Percentiles rank a stretch among this genome's conserved stretches.
phyloP scores from a whole-genome alignment of 1,139 yeast species.

The Suzukiozyma palmioleophila region DNA sequence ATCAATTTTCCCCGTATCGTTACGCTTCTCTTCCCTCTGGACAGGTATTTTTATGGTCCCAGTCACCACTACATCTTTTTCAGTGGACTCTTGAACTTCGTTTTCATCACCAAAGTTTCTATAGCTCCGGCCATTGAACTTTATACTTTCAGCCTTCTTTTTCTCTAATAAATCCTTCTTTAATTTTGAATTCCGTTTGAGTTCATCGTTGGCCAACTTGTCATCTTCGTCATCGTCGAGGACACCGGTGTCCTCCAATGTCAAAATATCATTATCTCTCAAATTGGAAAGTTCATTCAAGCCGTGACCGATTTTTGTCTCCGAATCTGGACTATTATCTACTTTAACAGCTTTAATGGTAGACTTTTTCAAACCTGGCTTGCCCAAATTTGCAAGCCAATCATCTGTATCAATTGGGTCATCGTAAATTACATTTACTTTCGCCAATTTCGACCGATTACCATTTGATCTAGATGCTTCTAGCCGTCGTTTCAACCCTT shows the following conservation, averaged over 20 bases:
- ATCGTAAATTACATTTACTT: slow-evolving; percentile 19
- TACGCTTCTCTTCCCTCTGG: slow-evolving; percentile 8
- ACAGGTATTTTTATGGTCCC: slow-evolving; percentile 4
- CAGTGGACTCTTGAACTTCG: slow-evolving; percentile 14
- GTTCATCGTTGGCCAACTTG: slow-evolving; percentile 40
- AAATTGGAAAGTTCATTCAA: slow-evolving; percentile 33
- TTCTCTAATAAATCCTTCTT: slow-evolving; percentile 20
- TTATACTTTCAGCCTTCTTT: slow-evolving; percentile 21
- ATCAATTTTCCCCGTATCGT: slow-evolving; percentile 2
- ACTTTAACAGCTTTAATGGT: not conserved
- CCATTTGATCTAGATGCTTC: slow-evolving; percentile 17
- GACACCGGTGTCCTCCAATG: slow-evolving; percentile 58
- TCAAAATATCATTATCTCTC: slow-evolving; percentile 52
- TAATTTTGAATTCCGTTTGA: slow-evolving; percentile 29
- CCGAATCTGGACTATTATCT: slow-evolving; percentile 20
- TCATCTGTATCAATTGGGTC: slow-evolving; percentile 31
- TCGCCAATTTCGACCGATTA: slow-evolving; percentile 15
- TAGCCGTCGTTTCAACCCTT: slow-evolving; percentile 12
- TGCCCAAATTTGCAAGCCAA: slow-evolving; percentile 32
- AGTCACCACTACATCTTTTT: slow-evolving; percentile 9
- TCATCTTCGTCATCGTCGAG: slow-evolving; percentile 49
- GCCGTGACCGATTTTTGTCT: slow-evolving; percentile 41
- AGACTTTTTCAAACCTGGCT: slow-evolving; percentile 4
- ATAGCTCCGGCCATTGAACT: slow-evolving; percentile 22
- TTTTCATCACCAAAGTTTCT: slow-evolving; percentile 9